Percentiles rank a stretch among this genome's conserved stretches.
Conservation (phyloP, 805 yeast genomes). For the Suhomyces faveliae region DNA sequence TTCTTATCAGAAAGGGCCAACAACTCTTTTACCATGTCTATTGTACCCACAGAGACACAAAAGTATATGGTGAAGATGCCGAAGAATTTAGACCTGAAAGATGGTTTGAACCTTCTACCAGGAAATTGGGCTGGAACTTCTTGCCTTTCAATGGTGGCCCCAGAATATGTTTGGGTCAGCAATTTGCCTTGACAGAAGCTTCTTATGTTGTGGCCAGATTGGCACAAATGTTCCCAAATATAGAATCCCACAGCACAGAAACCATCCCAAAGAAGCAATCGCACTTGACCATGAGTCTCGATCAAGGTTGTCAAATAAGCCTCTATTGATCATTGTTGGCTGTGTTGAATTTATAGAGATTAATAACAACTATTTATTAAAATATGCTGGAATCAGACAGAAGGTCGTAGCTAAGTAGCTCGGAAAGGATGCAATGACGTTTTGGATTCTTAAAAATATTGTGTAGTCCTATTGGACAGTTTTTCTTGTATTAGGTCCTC, state of each 20-base stretch:
- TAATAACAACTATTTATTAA: background rate
- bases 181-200: constrained; percentile 39
- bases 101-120: constrained; percentile 28
- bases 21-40: constrained; percentile 19
- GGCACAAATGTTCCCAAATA: constrained; percentile 29
- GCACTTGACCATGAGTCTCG: constrained; percentile 30
- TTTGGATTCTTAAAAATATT: background rate
- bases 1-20: constrained; percentile 25
- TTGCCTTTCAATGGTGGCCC: constrained; percentile 41
- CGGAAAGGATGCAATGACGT: background rate
- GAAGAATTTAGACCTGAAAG: constrained; percentile 37
- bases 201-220: constrained; percentile 30
- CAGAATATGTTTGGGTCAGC: constrained; percentile 40
- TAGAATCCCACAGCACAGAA: constrained; percentile 10
- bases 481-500: too few species aligned
- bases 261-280: constrained; percentile 18
- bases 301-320: constrained; percentile 17
- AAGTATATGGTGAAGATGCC: constrained; percentile 35
- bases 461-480: too few species aligned
- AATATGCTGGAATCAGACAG: background rate
- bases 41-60: constrained; percentile 19
- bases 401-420: background rate
- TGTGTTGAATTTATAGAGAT: too few species aligned
- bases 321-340: too few species aligned
- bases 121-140: constrained; percentile 36